Conservation (phyloP, 1,139 yeast species). For the Geotrichum candidum region DNA sequence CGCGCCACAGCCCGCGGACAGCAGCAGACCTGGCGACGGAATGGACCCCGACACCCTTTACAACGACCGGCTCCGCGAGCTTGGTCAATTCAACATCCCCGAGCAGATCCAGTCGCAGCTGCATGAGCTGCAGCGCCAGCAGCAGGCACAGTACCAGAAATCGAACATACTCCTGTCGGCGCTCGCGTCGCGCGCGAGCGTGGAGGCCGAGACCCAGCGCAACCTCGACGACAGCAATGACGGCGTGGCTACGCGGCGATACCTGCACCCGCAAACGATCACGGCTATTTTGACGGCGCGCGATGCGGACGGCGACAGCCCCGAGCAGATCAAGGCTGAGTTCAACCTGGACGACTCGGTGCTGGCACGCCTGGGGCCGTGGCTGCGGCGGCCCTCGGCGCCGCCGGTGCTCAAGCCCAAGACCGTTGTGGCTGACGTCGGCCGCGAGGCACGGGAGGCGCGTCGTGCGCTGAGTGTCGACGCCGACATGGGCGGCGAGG, state of each 20-base stretch:
- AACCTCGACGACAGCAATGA: background rate
- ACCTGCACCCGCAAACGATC: conserved; percentile 22
- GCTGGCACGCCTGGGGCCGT: conserved; percentile 15
- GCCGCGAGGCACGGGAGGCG: background rate
- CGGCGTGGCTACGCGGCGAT: background rate
- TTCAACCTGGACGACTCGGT: conserved; percentile 19
- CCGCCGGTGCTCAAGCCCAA: background rate
- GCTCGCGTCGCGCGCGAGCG: background rate
- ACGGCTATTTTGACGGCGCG: conserved; percentile 21
- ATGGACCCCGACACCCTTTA: conserved; percentile 5
- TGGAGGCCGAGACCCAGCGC: conserved; percentile 1
- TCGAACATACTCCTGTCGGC: conserved; percentile 4
- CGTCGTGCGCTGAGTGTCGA: background rate
- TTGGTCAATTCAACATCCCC: conserved; percentile 6
- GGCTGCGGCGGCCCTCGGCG: conserved; percentile 11
- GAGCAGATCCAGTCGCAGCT: conserved; percentile 6
- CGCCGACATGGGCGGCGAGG: background rate
- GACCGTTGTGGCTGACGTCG: background rate
- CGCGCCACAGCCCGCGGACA: background rate
- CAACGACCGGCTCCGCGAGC: conserved; percentile 7
- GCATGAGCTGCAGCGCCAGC: background rate
- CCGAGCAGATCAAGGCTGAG: conserved; percentile 15
- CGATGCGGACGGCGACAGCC: conserved; percentile 20
- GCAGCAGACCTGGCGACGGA: conserved; percentile 3
- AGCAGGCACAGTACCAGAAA: background rate